These are phyloP conservation scores for Leccinum sublutescens DNA, from an alignment of 768 basidiomycete genomes.

Conservation along the genomic window DNA sequence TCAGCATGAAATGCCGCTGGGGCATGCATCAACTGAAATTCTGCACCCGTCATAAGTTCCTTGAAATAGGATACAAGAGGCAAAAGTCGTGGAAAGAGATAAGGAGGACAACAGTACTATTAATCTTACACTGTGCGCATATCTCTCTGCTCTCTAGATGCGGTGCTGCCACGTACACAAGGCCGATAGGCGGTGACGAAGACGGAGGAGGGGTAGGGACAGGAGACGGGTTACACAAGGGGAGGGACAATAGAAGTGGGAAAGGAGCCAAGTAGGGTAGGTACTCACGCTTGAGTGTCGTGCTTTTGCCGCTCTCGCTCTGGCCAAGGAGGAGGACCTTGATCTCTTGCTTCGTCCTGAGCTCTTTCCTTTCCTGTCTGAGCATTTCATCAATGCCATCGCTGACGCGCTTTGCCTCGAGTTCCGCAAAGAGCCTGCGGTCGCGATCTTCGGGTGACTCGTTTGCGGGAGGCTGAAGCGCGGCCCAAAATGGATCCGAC, in stretches of 20 bases:
- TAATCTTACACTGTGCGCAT: slow-evolving; percentile 2
- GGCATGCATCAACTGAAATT: slow-evolving; percentile 81
- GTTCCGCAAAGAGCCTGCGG: slow-evolving; percentile 60
- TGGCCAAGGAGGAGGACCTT: slow-evolving; percentile 81
- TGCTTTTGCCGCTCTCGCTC: slow-evolving; percentile 89
- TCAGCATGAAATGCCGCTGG: slow-evolving; percentile 76
- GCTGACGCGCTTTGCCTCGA: slow-evolving; percentile 69
- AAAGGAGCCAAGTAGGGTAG: slow-evolving; percentile 2
- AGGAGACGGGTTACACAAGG: not conserved
- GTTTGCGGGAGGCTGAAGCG: slow-evolving; percentile 66
- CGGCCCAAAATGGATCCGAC: slow-evolving; percentile 70
- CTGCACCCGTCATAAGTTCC: slow-evolving; percentile 40
- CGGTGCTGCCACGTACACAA: not conserved
- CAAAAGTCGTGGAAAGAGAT: not conserved
- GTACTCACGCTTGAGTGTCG: slow-evolving; percentile 82
- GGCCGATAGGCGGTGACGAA: not conserved
- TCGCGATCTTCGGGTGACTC: slow-evolving; percentile 71
- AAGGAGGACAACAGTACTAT: slow-evolving; percentile 3
- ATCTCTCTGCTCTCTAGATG: slow-evolving; percentile 2
- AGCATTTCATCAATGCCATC: slow-evolving; percentile 81
- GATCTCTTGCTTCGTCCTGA: slow-evolving; percentile 61
- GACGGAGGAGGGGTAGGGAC: not conserved
- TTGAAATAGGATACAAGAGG: slow-evolving; percentile 2
- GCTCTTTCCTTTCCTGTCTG: slow-evolving; percentile 61
- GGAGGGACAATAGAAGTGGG: slow-evolving; percentile 5